Conservation (phyloP, 164 flowering plant species). For the Aristolochia californica region DNA sequence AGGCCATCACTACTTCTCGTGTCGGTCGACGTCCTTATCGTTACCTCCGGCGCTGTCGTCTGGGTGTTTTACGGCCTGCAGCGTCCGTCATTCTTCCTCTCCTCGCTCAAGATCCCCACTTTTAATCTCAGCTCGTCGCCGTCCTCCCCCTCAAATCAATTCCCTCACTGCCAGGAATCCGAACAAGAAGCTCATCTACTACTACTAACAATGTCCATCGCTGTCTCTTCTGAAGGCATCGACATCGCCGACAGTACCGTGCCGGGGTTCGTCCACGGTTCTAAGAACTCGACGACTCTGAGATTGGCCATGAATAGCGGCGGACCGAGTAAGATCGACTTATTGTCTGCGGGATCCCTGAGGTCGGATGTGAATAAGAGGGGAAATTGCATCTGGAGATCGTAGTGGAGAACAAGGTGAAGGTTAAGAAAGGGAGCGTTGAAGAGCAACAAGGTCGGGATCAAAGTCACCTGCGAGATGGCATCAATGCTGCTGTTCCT, state of each 20-base stretch:
- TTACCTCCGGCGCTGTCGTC: slow-evolving; percentile 39
- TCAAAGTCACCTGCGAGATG: slow-evolving; percentile 51
- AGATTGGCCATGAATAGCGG: slow-evolving; percentile 14
- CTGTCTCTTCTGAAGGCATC: slow-evolving; percentile 28
- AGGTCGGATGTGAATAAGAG: slow-evolving; percentile 39
- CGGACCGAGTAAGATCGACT: slow-evolving; percentile 17
- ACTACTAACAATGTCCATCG: slow-evolving; percentile 34
- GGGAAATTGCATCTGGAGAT: slow-evolving; percentile 43
- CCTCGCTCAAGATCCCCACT: slow-evolving; percentile 40
- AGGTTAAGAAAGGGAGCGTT: slow-evolving; percentile 49
- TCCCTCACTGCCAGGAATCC: slow-evolving; percentile 58
- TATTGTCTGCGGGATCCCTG: slow-evolving; percentile 13
- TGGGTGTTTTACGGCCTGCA: slow-evolving; percentile 76
- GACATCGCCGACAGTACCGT: slow-evolving; percentile 21
- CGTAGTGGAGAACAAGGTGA: slow-evolving; percentile 54
- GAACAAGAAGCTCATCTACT: slow-evolving; percentile 46
- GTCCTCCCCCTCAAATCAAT: slow-evolving; percentile 12
- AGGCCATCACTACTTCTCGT: slow-evolving; percentile 40
- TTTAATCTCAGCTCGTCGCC: slow-evolving; percentile 43
- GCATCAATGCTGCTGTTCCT: slow-evolving; percentile 19
- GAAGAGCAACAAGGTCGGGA: slow-evolving; percentile 40
- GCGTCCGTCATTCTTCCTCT: slow-evolving; percentile 55
- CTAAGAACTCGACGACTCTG: slow-evolving; percentile 41
- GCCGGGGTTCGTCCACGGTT: slow-evolving; percentile 17
- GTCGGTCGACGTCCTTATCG: slow-evolving; percentile 34